Evolutionary conservation across 1,284 basidiomycete genomes (phyloP).

Genomic region (Irpex sp.): DNA sequence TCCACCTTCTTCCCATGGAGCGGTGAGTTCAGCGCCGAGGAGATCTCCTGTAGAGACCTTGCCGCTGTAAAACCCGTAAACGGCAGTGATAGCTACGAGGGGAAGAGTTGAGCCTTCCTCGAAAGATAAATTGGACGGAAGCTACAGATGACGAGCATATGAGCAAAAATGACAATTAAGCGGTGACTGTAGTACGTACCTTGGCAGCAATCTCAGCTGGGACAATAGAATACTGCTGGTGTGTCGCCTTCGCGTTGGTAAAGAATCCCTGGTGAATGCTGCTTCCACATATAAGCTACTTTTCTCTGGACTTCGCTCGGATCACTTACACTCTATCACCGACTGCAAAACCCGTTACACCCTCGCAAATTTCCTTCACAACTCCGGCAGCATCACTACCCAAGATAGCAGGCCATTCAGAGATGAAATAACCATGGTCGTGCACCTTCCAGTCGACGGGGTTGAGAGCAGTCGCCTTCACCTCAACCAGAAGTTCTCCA

Average conservation of each 20-base stretch:
- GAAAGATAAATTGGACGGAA: conserved; percentile 17
- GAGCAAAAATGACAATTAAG: neutral
- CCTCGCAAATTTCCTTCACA: conserved; percentile 48
- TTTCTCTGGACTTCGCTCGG: neutral
- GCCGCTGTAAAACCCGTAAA: conserved; percentile 12
- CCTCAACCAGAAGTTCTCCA: conserved; percentile 11
- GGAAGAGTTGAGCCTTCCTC: conserved; percentile 21
- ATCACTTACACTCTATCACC: conserved; percentile 52
- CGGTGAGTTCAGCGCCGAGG: conserved; percentile 12
- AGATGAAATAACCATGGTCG: conserved; percentile 23
- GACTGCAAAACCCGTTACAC: conserved; percentile 42
- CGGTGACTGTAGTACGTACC: conserved; percentile 21
- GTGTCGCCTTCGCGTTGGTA: conserved; percentile 35
- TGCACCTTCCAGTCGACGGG: conserved; percentile 25
- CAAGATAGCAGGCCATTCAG: conserved; percentile 36
- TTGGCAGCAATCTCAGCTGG: conserved; percentile 39
- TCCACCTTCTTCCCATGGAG: conserved; percentile 23
- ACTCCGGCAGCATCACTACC: conserved; percentile 56
- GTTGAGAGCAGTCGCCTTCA: conserved; percentile 10
- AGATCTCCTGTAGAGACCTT: neutral
- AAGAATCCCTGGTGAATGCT: conserved; percentile 41
- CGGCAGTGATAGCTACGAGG: conserved; percentile 14
- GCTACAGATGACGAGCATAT: conserved; percentile 2
- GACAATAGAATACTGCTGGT: conserved; percentile 47
- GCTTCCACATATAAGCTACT: neutral